Evolutionary conservation across 805 yeast species (phyloP), one percentile per base, ranked within the genome.

Genomic region (Starmera dryadoides): DNA sequence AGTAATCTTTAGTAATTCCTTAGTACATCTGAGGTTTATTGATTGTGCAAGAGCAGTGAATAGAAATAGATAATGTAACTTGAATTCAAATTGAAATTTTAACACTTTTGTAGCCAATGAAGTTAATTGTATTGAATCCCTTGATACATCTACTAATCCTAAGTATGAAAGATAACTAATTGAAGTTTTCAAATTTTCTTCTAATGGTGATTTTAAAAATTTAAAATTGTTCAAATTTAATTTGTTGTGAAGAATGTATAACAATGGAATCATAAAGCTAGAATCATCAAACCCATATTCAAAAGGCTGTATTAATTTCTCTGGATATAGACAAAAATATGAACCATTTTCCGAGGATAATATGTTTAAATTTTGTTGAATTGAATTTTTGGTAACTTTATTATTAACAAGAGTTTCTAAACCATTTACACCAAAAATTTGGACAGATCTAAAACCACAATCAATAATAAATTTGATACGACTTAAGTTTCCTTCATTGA

Each of bases 1-100:
- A n/a, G 18, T 30, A 3, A 41, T 20, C 16, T 41, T 41, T 15
- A 37, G 12, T n/a, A 37, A n/a, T 25, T 37, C 38, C 14, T 15
- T 20, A 2, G 43, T 41, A 2, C 30, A 26, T 18, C 19, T 16
- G n/a, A 15, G 23, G 10, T 22, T 16, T n/a, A 16, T 9, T 19
- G 43, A 41, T 2, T 30, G 16, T 4, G 30, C 9, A 4, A 41
- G 14, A 14, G 37, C 15, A 16, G 31, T 17, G 14, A 36, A 37
- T 9, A 34, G n/a, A n/a, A 19, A 23, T 14, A 41, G 1, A 21
- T 21, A 32, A 4, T 33, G 20, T n/a, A 12, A 8, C 8, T 30
- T 10, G 1, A 41, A 26, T 16, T 17, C 19, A 30, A 30, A 30
- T 31, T 41, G 40, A 25, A 37, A 41, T 9, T 21, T 30, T 18